Percentiles rank a stretch among this genome's conserved stretches.
These are phyloP conservation scores for Iris macrosiphon DNA, from an alignment of 106 monocot genomes.

Conservation along the genomic window DNA sequence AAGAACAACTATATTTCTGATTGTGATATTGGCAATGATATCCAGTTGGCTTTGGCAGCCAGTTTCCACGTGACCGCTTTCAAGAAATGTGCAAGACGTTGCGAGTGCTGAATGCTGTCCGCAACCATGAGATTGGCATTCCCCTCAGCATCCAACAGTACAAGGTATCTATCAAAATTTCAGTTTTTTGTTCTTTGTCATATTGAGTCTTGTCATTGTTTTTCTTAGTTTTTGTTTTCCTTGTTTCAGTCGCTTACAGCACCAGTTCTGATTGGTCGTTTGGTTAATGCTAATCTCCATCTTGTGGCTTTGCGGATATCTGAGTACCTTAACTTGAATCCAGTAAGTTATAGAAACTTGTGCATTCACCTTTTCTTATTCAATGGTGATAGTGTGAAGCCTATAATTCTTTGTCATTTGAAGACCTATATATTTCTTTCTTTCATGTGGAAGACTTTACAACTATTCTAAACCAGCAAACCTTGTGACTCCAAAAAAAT, in stretches of 20 bases:
- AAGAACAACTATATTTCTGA: constrained; percentile 33
- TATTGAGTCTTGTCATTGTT: constrained; percentile 7
- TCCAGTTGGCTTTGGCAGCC: constrained; percentile 79
- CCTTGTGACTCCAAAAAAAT: too few relatives aligned
- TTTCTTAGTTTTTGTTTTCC: constrained; percentile 6
- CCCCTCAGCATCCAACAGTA: constrained; percentile 93
- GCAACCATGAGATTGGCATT: constrained; percentile 80
- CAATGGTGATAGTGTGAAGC: too few relatives aligned
- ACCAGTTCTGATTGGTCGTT: constrained; percentile 83
- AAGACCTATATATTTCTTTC: too few relatives aligned
- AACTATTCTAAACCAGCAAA: too few relatives aligned
- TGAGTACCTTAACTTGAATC: constrained; percentile 79
- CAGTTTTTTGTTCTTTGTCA: not conserved
- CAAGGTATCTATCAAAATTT: constrained; percentile 49
- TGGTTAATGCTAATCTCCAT: constrained; percentile 81
- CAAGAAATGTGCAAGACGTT: constrained; percentile 97
- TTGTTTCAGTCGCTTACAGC: constrained; percentile 74
- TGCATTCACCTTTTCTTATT: not conserved
- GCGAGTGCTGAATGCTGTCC: constrained; percentile 88
- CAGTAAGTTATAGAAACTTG: constrained; percentile 33
- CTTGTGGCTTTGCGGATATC: constrained; percentile 81
- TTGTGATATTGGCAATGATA: constrained; percentile 43
- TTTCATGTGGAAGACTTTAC: too few relatives aligned
- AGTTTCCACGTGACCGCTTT: constrained; percentile 80
- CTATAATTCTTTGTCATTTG: too few relatives aligned